Evolutionary conservation across 1,139 yeast genomes (phyloP), one percentile per base, ranked within the genome.

Genomic region (Blastobotrys buckinghamii): DNA sequence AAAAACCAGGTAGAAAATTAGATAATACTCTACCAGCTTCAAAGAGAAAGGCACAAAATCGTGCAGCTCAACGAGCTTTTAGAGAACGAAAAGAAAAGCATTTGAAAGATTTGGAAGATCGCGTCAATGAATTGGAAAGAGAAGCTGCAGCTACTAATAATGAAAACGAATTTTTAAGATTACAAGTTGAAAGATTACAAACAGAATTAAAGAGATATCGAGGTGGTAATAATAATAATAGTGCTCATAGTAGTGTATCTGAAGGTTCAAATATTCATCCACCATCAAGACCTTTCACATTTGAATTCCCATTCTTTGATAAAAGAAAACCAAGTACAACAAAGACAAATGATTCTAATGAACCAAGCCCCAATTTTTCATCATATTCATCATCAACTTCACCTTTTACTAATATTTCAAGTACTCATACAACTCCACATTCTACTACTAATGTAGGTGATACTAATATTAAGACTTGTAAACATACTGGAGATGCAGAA

Each of bases 61-160:
- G 98, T 61, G 97, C 97, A 7, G 98, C 98, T 19, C 98, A 92
- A 68, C 75, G 97, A 50, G 97, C 97, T 9, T 92, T 89, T 67
- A 75, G 98, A 53, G 97, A 92, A 67, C 78, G 98, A 55, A 92
- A 92, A 66, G 97, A 92, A 65, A 76, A 76, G 50, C 88, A 85
- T 61, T 77, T 92, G 82, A 78, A 82, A 62, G 96, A 89, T 54
- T 74, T 92, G 53, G 97, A 90, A 64, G 83, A 81, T 49, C 82
- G 85, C 58, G 95, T 90, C 17, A 68, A 74, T 50, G 67, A 70
- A 53, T 74, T 90, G 56, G 96, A 90, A 66, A 77, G 77, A 54
- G 84, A 82, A 58, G 83, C 83, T 55, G 71, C 79, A 50, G 73
- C 75, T 59, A 77, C 84, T 51, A 72, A 73, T 53, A 74, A 85